These are phyloP conservation scores for Thelephora aurantiotincta DNA, from an alignment of 768 basidiomycete genomes.

Conservation along the genomic window DNA sequence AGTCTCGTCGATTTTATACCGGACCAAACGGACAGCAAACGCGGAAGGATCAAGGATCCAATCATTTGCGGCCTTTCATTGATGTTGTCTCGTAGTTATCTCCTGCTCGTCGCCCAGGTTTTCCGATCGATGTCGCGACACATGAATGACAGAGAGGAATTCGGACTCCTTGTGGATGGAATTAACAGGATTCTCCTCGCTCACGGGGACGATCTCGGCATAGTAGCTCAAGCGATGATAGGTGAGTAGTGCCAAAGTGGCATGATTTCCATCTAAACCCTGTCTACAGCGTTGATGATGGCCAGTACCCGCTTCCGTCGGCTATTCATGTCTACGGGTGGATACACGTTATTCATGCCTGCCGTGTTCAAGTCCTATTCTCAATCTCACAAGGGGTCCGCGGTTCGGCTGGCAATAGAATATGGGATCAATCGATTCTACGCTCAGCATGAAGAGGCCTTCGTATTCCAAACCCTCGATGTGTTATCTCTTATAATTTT, in stretches of 20 bases:
- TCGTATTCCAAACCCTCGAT: conserved; percentile 63
- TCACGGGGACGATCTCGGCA: conserved; percentile 64
- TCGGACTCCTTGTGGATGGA: conserved; percentile 53
- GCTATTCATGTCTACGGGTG: conserved; percentile 58
- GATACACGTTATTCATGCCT: conserved; percentile 66
- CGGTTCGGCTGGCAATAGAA: conserved; percentile 54
- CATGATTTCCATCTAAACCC: not conserved
- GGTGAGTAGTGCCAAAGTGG: conserved; percentile 27
- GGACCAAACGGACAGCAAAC: conserved; percentile 11
- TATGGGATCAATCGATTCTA: conserved; percentile 63
- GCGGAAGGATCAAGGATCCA: conserved; percentile 1
- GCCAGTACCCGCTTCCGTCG: conserved; percentile 66
- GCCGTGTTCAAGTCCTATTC: conserved; percentile 56
- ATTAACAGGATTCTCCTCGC: conserved; percentile 52
- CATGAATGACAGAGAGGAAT: conserved; percentile 53
- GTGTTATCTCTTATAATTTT: conserved; percentile 40
- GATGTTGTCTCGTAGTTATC: conserved; percentile 50
- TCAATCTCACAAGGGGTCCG: conserved; percentile 38
- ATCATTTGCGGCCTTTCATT: conserved; percentile 34
- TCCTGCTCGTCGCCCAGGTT: conserved; percentile 54
- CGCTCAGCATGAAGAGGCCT: conserved; percentile 56
- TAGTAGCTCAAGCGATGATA: conserved; percentile 60
- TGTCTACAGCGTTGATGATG: conserved; percentile 44
- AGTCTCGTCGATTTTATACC: conserved; percentile 37
- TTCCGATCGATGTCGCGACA: conserved; percentile 62